Evolutionary conservation across 768 basidiomycete species (phyloP).

Genomic region (Calocera viscosa): DNA sequence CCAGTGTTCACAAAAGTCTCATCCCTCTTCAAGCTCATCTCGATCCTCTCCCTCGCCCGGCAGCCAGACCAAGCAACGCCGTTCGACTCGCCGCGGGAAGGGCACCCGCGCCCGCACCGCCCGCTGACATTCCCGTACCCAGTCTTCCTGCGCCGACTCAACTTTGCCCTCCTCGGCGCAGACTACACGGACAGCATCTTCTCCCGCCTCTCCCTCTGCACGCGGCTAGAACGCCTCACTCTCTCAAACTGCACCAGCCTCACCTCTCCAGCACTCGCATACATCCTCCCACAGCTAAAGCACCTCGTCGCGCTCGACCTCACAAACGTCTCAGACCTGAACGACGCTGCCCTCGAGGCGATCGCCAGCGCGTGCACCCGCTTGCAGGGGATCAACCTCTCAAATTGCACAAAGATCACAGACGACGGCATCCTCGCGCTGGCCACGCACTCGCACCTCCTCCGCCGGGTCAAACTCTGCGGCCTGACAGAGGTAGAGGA

Average conservation of each 20-base stretch:
- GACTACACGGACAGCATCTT: slow-evolving; percentile 66
- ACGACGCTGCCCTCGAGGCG: slow-evolving; percentile 57
- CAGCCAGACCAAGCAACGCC: too few species aligned
- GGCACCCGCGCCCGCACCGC: not conserved
- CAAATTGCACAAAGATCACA: slow-evolving; percentile 67
- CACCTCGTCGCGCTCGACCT: slow-evolving; percentile 79
- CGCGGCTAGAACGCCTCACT: slow-evolving; percentile 76
- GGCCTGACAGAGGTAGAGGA: slow-evolving; percentile 67
- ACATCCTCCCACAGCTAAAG: slow-evolving; percentile 56
- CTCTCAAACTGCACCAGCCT: slow-evolving; percentile 66
- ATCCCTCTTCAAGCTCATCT: slow-evolving; percentile 67
- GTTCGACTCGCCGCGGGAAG: too few species aligned
- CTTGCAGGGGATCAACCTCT: slow-evolving; percentile 85
- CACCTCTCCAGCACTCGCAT: slow-evolving; percentile 47
- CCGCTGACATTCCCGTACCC: slow-evolving; percentile 79
- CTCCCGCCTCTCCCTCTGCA: slow-evolving; percentile 55
- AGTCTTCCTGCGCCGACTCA: slow-evolving; percentile 78
- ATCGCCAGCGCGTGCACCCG: slow-evolving; percentile 58
- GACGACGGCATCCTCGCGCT: slow-evolving; percentile 66
- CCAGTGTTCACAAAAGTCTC: slow-evolving; percentile 58
- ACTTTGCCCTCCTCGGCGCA: slow-evolving; percentile 60
- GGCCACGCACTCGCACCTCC: slow-evolving; percentile 56
- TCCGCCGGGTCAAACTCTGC: slow-evolving; percentile 83
- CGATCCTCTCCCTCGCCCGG: slow-evolving; percentile 38
- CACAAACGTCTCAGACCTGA: slow-evolving; percentile 53